Evolutionary conservation across 495 filamentous ascomycete species (phyloP).

Genomic region (Penicillium dipodomyicola): DNA sequence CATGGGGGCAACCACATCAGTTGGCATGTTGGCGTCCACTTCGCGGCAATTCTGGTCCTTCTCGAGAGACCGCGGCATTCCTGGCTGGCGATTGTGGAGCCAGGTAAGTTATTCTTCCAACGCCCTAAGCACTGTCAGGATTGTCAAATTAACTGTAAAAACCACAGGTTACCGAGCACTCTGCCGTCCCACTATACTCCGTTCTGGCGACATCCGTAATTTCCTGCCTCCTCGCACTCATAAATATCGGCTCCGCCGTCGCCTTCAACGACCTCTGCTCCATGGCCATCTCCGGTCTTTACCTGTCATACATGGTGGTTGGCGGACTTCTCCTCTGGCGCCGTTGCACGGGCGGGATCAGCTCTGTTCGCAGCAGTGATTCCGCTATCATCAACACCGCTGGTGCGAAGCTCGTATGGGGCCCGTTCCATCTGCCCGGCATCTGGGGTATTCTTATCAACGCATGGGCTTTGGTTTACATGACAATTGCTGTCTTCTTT

Average conservation of each 20-base stretch:
- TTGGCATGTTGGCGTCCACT: slow-evolving; percentile 47
- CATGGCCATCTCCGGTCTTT: slow-evolving; percentile 42
- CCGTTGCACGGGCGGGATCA: slow-evolving; percentile 39
- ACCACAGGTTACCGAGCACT: slow-evolving; percentile 4
- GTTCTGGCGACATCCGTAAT: slow-evolving; percentile 38
- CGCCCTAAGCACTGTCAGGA: not conserved
- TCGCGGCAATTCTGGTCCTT: slow-evolving; percentile 58
- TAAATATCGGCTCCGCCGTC: slow-evolving; percentile 46
- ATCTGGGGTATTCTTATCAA: slow-evolving; percentile 33
- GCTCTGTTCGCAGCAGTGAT: slow-evolving; percentile 17
- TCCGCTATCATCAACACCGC: slow-evolving; percentile 26
- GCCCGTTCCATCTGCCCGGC: slow-evolving; percentile 34
- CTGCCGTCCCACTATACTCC: slow-evolving; percentile 39
- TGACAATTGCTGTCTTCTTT: slow-evolving; percentile 49
- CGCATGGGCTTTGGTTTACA: slow-evolving; percentile 40
- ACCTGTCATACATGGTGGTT: slow-evolving; percentile 45
- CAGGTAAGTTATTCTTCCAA: slow-evolving; percentile 34
- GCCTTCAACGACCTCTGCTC: slow-evolving; percentile 49
- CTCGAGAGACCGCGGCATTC: slow-evolving; percentile 51
- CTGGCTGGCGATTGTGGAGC: slow-evolving; percentile 41
- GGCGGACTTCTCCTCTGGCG: slow-evolving; percentile 48
- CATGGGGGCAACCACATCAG: slow-evolving; percentile 39
- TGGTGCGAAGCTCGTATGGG: slow-evolving; percentile 40
- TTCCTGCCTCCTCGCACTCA: slow-evolving; percentile 41
- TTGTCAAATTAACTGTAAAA: slow-evolving; percentile 23